A percentile compares a stretch with the other conserved stretches of the same genome.
Conservation (phyloP, 495 filamentous ascomycete genomes). For the Pyronema domesticum region DNA sequence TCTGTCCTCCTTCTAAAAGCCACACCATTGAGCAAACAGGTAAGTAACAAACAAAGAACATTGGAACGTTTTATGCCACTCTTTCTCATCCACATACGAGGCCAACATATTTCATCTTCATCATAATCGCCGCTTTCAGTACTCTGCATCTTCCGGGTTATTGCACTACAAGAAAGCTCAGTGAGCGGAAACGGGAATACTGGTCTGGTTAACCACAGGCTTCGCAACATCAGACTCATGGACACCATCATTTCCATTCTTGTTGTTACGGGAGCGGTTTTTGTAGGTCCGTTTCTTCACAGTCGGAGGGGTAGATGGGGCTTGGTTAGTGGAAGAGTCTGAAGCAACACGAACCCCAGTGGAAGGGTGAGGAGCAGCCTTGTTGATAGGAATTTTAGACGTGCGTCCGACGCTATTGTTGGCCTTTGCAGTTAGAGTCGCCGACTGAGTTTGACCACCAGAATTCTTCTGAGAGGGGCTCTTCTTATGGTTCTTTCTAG, state of each 20-base stretch:
- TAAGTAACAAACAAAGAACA: too few relatives aligned
- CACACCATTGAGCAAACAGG: too few relatives aligned
- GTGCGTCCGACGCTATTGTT: not conserved
- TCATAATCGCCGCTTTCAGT: too few relatives aligned
- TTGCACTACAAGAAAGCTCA: not conserved
- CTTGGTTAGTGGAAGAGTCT: not conserved
- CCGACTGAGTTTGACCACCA: not conserved
- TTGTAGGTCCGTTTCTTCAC: constrained; percentile 1
- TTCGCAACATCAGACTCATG: not conserved
- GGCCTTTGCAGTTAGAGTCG: not conserved
- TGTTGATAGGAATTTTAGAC: not conserved
- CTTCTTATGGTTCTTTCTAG: not conserved
- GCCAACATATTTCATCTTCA: too few relatives aligned
- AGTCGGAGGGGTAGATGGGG: not conserved
- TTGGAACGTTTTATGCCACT: too few relatives aligned
- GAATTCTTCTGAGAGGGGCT: not conserved
- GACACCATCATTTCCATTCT: not conserved
- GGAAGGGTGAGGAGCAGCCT: not conserved
- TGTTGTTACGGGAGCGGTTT: not conserved
- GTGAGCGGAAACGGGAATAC: constrained; percentile 1
- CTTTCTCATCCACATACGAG: too few relatives aligned
- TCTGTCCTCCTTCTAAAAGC: too few relatives aligned
- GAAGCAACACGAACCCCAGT: not conserved
- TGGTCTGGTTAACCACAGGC: not conserved
- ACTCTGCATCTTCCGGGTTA: too few relatives aligned